Percentiles rank a stretch among this genome's conserved stretches.
phyloP scores from a whole-genome alignment of 2,329 filamentous ascomycete species.

The Penicillium sp. region DNA sequence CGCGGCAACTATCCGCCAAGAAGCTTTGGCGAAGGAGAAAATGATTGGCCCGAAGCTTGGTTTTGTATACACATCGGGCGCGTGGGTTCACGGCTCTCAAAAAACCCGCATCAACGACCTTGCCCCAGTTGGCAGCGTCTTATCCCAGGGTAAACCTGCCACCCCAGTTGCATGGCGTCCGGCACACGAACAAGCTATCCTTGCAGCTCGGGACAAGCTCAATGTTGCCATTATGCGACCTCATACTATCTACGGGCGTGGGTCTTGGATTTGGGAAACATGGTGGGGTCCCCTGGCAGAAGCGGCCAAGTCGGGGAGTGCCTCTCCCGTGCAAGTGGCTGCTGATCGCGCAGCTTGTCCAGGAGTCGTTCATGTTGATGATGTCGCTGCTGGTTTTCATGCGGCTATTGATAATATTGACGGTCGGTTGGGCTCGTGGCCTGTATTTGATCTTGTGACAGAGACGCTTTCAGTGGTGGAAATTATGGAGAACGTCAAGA shows the following conservation, averaged over 20 bases:
- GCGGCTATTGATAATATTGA: conserved; percentile 36
- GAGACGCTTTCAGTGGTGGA: conserved; percentile 26
- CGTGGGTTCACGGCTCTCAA: conserved; percentile 40
- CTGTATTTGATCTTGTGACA: conserved; percentile 40
- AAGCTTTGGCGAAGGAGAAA: conserved; percentile 6
- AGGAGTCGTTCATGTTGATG: conserved; percentile 40
- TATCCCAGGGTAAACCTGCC: conserved; percentile 15
- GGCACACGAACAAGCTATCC: conserved; percentile 32
- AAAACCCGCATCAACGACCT: conserved; percentile 30
- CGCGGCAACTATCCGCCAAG: conserved; percentile 16
- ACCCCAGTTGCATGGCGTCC: conserved; percentile 33
- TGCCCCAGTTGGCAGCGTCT: conserved; percentile 23
- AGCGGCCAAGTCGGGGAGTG: conserved; percentile 14
- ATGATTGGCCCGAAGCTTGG: conserved; percentile 35
- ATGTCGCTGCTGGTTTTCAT: conserved; percentile 35
- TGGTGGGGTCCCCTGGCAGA: conserved; percentile 11
- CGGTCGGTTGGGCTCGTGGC: conserved; percentile 30
- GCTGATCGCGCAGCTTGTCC: conserved; percentile 22
- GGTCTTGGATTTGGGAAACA: conserved; percentile 28
- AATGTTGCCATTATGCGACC: conserved; percentile 7
- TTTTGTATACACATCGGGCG: conserved; percentile 39
- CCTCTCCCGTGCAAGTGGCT: conserved; percentile 18
- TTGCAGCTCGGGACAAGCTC: conserved; percentile 13
- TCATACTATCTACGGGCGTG: conserved; percentile 35
- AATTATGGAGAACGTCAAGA: conserved; percentile 24